phyloP scores from a whole-genome alignment of 164 flowering plant genomes.

The Tinospora cordifolia region DNA sequence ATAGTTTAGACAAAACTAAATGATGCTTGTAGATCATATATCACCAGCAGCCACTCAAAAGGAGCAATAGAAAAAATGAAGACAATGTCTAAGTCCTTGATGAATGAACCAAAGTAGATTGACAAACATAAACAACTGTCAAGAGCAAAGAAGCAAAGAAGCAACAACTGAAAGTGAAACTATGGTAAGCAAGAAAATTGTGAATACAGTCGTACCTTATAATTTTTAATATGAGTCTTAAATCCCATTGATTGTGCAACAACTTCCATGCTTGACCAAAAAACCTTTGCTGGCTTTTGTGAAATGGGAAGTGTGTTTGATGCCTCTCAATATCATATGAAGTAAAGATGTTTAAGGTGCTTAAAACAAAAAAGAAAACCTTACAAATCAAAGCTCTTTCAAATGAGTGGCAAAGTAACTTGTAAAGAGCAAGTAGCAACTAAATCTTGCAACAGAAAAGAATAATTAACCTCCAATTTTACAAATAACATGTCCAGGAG shows the following conservation, averaged over 20 bases:
- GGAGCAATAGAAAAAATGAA: background rate
- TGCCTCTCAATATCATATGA: conserved; percentile 58
- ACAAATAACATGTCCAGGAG: background rate
- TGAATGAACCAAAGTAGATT: background rate
- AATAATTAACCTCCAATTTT: background rate
- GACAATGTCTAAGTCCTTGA: background rate
- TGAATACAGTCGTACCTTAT: conserved; percentile 59
- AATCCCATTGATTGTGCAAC: conserved; percentile 2
- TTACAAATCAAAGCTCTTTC: too few relatives aligned
- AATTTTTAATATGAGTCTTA: conserved; percentile 94
- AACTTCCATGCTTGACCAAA: too few relatives aligned
- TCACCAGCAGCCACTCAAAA: background rate
- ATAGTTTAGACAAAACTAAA: too few relatives aligned
- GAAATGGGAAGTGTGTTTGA: conserved; percentile 86
- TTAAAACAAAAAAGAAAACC: conserved; percentile 32
- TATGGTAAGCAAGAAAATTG: too few relatives aligned
- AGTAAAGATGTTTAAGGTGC: background rate
- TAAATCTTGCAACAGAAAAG: background rate
- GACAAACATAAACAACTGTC: background rate
- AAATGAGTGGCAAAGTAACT: too few relatives aligned
- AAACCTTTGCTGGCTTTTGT: conserved; percentile 83
- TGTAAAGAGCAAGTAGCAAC: background rate
- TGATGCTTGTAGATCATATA: too few relatives aligned
- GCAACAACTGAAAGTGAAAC: too few relatives aligned
- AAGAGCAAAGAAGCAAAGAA: too few relatives aligned